Percentiles rank a stretch among this genome's conserved stretches.
These are phyloP conservation scores for Letharia columbiana DNA, from an alignment of 495 filamentous ascomycete species.

Conservation along the genomic window DNA sequence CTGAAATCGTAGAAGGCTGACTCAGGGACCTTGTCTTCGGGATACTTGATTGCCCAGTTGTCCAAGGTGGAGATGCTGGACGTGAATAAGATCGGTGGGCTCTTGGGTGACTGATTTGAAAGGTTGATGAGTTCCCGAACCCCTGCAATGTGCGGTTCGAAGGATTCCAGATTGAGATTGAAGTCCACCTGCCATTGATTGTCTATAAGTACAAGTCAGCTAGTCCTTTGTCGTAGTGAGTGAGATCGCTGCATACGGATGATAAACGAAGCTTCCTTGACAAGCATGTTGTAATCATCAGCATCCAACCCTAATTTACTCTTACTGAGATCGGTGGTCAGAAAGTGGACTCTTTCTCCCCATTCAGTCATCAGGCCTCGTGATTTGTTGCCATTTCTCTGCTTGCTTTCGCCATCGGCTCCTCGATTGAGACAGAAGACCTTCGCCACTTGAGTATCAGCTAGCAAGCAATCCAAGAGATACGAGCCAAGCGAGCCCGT, in stretches of 20 bases:
- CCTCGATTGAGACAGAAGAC: slow-evolving; percentile 50
- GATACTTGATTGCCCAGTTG: neutral
- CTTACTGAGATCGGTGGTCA: slow-evolving; percentile 23
- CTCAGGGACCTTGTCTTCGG: slow-evolving; percentile 17
- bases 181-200: slow-evolving; percentile 34
- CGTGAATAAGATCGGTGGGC: neutral
- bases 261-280: slow-evolving; percentile 18
- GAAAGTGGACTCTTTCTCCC: slow-evolving; percentile 15
- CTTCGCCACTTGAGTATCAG: slow-evolving; percentile 35
- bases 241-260: slow-evolving; percentile 24
- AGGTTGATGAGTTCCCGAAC: slow-evolving; percentile 26
- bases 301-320: slow-evolving; percentile 25
- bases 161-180: slow-evolving; percentile 28
- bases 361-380: slow-evolving; percentile 5
- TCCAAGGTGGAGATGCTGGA: neutral
- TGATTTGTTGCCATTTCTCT: neutral
- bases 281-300: slow-evolving; percentile 19
- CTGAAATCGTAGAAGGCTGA: slow-evolving; percentile 4
- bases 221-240: neutral
- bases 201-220: neutral
- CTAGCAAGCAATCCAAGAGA: slow-evolving; percentile 39
- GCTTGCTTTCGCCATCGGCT: neutral
- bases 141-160: slow-evolving; percentile 27
- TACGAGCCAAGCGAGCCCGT: slow-evolving; percentile 41
- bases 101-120: neutral